Evolutionary conservation across 2,329 filamentous ascomycete genomes (phyloP), one percentile per base, ranked within the genome.

Genomic region (Colletotrichum spaethianum): DNA sequence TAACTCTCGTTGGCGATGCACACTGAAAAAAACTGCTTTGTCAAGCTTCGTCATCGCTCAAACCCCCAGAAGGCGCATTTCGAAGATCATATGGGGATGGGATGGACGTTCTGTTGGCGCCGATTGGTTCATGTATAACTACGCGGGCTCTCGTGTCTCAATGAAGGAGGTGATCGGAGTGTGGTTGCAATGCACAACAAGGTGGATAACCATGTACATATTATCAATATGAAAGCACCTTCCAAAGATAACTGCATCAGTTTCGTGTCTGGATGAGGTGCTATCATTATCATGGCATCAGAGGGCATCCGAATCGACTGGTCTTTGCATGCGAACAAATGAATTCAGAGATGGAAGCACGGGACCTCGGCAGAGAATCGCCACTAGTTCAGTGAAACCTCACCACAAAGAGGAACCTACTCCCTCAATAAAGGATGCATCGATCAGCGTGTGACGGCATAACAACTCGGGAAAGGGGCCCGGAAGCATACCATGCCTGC

Each of bases 1-100:
- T n/a, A n/a, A n/a, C n/a, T n/a, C n/a, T n/a, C n/a, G n/a, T n/a
- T n/a, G n/a, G n/a, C n/a, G n/a, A n/a, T n/a, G n/a, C n/a, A n/a
- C n/a, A n/a, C n/a, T n/a, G n/a, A n/a, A n/a, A n/a, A n/a, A n/a
- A n/a, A n/a, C n/a, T n/a, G n/a, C 42, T 20, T n/a, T 62, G 55
- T 46, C 44, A 62, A 53, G 33, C 16, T 26, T 67, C 62, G 26
- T 18, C 48, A 31, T 44, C 40, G 48, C 33, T 40, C 48, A 61
- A 56, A 42, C 18, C 31, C 33, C 31, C 33, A 56, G 31, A 42
- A 26, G n/a, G 33, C 8, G 26, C 33, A 52, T n/a, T 18, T 42
- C 42, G 60, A 26, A 14, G 5, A 40, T 38, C 11, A n/a, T 38
- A 26, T 16, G 26, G 33, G n/a, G 33, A 56, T 23, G 33, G 23